Percentiles rank a stretch among this genome's conserved stretches.
Evolutionary conservation across 1,284 basidiomycete species (phyloP).

Genomic region (Termitomyces sp.): DNA sequence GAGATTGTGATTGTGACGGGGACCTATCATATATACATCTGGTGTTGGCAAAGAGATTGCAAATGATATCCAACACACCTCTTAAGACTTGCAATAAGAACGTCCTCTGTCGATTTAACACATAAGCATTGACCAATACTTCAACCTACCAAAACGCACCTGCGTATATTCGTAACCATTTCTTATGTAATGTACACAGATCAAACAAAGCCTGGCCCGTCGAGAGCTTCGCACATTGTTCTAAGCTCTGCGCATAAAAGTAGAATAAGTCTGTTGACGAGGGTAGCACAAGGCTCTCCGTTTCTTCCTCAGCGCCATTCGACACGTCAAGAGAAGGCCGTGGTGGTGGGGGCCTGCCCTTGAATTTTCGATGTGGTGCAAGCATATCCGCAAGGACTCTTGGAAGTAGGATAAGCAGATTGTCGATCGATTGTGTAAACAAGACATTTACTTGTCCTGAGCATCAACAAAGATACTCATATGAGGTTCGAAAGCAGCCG

Average conservation of each 20-base stretch:
- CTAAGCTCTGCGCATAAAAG: conserved; percentile 93
- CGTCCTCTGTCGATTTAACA: conserved; percentile 57
- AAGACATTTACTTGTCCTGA: conserved; percentile 77
- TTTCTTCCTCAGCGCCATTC: conserved; percentile 38
- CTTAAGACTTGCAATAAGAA: conserved; percentile 71
- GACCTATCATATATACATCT: conserved; percentile 1
- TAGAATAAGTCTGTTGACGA: conserved; percentile 97
- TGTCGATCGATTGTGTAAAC: neutral
- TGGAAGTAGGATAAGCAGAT: neutral
- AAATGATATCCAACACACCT: conserved; percentile 34
- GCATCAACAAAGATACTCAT: conserved; percentile 94
- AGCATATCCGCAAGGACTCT: conserved; percentile 82
- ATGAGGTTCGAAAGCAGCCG: conserved; percentile 86
- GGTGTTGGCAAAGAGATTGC: neutral
- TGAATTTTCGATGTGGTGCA: conserved; percentile 64
- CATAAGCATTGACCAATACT: neutral
- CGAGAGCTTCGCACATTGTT: conserved; percentile 88
- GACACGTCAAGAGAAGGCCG: conserved; percentile 67
- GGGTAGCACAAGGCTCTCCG: conserved; percentile 68
- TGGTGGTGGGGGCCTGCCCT: conserved; percentile 33
- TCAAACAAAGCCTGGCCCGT: conserved; percentile 79
- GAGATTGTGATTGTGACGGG: conserved; percentile 29
- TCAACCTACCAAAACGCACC: conserved; percentile 36
- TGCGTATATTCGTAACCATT: conserved; percentile 93
- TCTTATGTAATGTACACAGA: conserved; percentile 76